Evolutionary conservation across 176 grass and related monocot genomes (phyloP).

Genomic region (Miscanthus lutarioriparius): DNA sequence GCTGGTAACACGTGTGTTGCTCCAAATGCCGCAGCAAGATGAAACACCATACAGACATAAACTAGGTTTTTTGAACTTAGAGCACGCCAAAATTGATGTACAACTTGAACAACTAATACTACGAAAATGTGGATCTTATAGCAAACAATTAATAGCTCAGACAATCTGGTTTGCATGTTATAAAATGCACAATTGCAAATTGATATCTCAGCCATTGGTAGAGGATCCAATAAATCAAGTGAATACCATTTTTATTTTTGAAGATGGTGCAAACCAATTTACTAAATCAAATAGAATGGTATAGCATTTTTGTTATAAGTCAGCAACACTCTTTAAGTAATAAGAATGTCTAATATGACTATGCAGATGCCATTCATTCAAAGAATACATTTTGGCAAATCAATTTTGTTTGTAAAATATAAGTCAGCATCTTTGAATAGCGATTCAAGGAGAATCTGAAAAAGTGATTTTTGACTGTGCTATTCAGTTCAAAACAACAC

Average conservation of each 20-base stretch:
- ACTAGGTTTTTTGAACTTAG: slow-evolving; percentile 43
- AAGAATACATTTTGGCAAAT: background rate
- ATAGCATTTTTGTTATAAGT: background rate
- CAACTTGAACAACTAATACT: background rate
- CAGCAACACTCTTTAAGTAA: background rate
- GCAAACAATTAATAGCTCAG: background rate
- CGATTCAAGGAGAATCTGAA: background rate
- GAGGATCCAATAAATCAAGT: background rate
- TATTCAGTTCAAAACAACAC: background rate
- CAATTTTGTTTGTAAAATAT: background rate
- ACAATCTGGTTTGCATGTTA: background rate
- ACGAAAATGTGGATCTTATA: background rate
- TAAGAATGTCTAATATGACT: background rate
- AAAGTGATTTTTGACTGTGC: background rate
- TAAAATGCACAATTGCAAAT: slow-evolving; percentile 7
- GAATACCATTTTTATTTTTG: background rate
- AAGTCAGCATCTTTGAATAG: background rate
- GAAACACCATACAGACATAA: slow-evolving; percentile 21
- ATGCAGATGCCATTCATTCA: background rate
- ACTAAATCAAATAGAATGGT: background rate
- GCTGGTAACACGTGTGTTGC: slow-evolving; percentile 38
- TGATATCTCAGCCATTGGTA: background rate
- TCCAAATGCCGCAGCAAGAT: slow-evolving; percentile 41
- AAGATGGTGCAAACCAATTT: background rate
- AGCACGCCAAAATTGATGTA: slow-evolving; percentile 40